Percentiles rank a stretch among this genome's conserved stretches.
These are phyloP conservation scores for Hydrangea macrophylla DNA, from an alignment of 148 eudicot genomes.

Conservation along the genomic window DNA sequence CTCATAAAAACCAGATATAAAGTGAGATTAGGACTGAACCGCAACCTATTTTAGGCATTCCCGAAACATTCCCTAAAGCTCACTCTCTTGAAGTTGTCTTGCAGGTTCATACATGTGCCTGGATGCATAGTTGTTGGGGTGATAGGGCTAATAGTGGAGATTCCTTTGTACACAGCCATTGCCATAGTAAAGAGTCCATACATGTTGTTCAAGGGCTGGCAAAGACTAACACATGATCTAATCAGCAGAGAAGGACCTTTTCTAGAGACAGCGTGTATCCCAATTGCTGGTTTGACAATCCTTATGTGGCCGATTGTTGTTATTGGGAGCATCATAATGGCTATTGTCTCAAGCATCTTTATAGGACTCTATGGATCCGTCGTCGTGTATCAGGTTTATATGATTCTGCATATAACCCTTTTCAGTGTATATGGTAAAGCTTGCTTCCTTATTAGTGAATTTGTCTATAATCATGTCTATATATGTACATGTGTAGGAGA, in stretches of 20 bases:
- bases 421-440: background rate
- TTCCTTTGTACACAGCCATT: constrained; percentile 74
- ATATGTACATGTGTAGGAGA: constrained; percentile 54
- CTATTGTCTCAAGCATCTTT: constrained; percentile 72
- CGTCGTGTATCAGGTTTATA: constrained; percentile 76
- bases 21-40: too few species aligned
- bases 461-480: background rate
- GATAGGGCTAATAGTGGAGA: constrained; percentile 69
- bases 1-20: too few species aligned
- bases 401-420: background rate
- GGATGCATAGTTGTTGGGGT: constrained; percentile 78
- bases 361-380: constrained; percentile 76
- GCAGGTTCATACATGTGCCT: constrained; percentile 85
- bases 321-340: constrained; percentile 52
- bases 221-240: constrained; percentile 71
- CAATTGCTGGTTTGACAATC: constrained; percentile 86
- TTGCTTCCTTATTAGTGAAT: background rate
- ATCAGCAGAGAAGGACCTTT: constrained; percentile 90
- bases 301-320: constrained; percentile 89
- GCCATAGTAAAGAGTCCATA: constrained; percentile 77
- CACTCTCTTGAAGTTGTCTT: constrained; percentile 14
- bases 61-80: background rate
- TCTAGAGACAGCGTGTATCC: constrained; percentile 89
- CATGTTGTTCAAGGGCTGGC: constrained; percentile 92
- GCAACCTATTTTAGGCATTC: too few species aligned